Evolutionary conservation across 2,329 filamentous ascomycete genomes (phyloP), one percentile per base, ranked within the genome.

Genomic region (Albifimbria verrucaria): DNA sequence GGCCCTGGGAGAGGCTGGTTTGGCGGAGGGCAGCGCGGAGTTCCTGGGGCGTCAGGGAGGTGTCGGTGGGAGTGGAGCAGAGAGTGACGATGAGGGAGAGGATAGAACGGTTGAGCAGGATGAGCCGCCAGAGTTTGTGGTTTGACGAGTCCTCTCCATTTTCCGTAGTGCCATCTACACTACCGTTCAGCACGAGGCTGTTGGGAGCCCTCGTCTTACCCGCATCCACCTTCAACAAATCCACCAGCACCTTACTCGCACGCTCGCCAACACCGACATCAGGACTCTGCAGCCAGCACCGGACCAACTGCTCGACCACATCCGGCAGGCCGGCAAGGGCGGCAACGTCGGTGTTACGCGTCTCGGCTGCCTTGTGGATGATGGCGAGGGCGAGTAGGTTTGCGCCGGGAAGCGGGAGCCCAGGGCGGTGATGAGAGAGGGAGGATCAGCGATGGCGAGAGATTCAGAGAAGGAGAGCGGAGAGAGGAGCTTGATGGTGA

Each of bases 321-420:
- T 69, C 67, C 39, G 77, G 74, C 65, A 82, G 74, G 39, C 70
- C 71, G 45, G 76, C 77, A 5, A 86, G 66, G 28, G 79, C 74
- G 36, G 76, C 74, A 26, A 76, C 75, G 48, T 83, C 78, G 49
- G 71, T 65, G n/a, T 15, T 6, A 12, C 80, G 74, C 3, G 70
- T 70, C 17, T 66, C 64, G 21, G 78, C 69, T 4, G 81, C 82
- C 60, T 86, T 86, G 55, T 79, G 71, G 24, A 86, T 61, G 51
- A 86, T 72, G 50, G 75, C 68, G 59, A 87, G 73, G 60, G 77
- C 82, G 22, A 87, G 77, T 17, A 84, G 69, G 62, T 83, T 83
- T 25, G 80, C 80, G 2, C 80, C 78, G 0, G 81, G 75, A 1
- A 80, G 72, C 1, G 80, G 1, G 82, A 83, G 46, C 67, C 66